phyloP scores from a whole-genome alignment of 1,284 basidiomycete genomes.

The Fistulinella cinereoalba region DNA sequence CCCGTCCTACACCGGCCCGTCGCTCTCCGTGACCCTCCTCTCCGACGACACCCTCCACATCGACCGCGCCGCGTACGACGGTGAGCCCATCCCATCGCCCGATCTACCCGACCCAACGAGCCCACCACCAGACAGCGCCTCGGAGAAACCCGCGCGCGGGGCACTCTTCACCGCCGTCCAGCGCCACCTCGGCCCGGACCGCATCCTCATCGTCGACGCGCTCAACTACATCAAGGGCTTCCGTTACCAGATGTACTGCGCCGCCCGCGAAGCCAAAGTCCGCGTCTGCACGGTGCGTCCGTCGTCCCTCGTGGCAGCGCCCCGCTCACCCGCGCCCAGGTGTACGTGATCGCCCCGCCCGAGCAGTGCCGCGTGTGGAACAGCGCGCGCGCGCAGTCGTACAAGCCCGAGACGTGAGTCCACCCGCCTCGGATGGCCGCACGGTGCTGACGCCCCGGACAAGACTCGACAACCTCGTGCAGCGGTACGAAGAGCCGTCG shows the following conservation, averaged over 20 bases:
- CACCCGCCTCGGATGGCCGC: too few species aligned
- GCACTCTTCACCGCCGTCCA: constrained; percentile 86
- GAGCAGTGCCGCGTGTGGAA: constrained; percentile 83
- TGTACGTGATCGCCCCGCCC: constrained; percentile 77
- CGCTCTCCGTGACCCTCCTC: constrained; percentile 62
- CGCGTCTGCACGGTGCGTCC: constrained; percentile 82
- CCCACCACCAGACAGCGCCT: constrained; percentile 80
- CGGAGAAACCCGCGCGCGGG: constrained; percentile 88
- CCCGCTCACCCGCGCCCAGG: constrained; percentile 45
- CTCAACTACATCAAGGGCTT: constrained; percentile 98
- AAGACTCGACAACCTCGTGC: constrained; percentile 87
- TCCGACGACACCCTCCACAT: constrained; percentile 78
- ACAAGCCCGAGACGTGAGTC: constrained; percentile 69
- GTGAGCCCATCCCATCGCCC: constrained; percentile 45
- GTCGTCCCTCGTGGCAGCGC: too few species aligned
- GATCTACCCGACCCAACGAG: too few species aligned
- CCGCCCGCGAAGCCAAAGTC: constrained; percentile 84
- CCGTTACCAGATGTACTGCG: constrained; percentile 97
- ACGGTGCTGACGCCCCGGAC: too few species aligned
- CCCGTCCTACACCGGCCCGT: constrained; percentile 49
- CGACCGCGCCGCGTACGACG: constrained; percentile 67
- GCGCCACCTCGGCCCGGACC: constrained; percentile 68
- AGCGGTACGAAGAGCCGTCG: constrained; percentile 93
- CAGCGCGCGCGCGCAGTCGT: constrained; percentile 48
- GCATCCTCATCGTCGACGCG: constrained; percentile 86